phyloP scores from a whole-genome alignment of 2,329 filamentous ascomycete genomes.

The Colletotrichum caudatum region DNA sequence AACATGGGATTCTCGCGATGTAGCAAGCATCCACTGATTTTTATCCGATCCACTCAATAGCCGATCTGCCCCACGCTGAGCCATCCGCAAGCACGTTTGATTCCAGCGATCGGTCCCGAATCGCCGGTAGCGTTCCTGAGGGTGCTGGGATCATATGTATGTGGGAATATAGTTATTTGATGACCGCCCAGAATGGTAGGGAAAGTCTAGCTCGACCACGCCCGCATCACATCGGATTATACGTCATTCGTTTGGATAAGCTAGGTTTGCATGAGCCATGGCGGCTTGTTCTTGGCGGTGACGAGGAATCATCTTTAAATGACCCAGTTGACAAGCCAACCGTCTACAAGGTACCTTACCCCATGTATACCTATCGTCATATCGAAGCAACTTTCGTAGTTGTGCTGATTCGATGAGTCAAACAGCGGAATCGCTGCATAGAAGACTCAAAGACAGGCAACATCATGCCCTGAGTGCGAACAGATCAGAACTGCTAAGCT shows the following conservation, averaged over 20 bases:
- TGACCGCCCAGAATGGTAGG: neutral
- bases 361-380: neutral
- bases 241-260: neutral
- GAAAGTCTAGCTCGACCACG: neutral
- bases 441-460: neutral
- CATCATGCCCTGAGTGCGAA: neutral
- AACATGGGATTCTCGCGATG: neutral
- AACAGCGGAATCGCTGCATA: neutral
- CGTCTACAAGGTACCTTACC: neutral
- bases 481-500: neutral
- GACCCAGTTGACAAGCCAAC: neutral
- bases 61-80: neutral
- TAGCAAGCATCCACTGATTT: neutral
- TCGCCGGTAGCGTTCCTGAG: neutral
- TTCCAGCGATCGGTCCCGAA: neutral
- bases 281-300: neutral
- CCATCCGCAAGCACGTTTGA: neutral
- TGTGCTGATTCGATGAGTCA: neutral
- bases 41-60: slow-evolving; percentile 6
- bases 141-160: neutral
- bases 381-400: neutral
- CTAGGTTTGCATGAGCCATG: neutral
- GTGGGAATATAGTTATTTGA: no score
- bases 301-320: neutral
- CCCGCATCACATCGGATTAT: neutral